These are phyloP conservation scores for Sphaerulina vaccinii DNA, from an alignment of 2,329 filamentous ascomycete species.

Conservation along the genomic window DNA sequence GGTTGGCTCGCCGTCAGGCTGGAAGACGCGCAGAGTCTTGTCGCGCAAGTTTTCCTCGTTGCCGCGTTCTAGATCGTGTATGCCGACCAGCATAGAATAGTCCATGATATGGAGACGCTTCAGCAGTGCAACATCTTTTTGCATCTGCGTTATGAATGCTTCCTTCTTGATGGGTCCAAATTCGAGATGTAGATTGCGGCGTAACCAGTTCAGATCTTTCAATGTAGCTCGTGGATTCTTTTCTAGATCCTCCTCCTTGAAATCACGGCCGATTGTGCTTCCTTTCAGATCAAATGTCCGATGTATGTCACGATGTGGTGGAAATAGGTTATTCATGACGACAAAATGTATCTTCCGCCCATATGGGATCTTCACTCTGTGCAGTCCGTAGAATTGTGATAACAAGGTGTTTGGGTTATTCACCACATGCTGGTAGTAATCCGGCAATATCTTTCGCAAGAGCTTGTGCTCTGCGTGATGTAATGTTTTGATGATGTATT, in stretches of 20 bases:
- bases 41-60: conserved; percentile 91
- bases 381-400: conserved; percentile 95
- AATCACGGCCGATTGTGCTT: conserved; percentile 89
- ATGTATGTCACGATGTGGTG: conserved; percentile 95
- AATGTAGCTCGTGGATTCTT: conserved; percentile 88
- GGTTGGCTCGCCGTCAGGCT: conserved; percentile 68
- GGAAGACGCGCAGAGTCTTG: conserved; percentile 92
- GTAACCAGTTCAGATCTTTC: conserved; percentile 96
- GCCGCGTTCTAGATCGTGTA: conserved; percentile 84
- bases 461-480: conserved; percentile 93
- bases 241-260: conserved; percentile 80
- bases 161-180: conserved; percentile 85
- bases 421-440: conserved; percentile 91
- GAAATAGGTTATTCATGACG: conserved; percentile 99
- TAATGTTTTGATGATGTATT: conserved; percentile 99
- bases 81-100: conserved; percentile 91
- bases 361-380: conserved; percentile 97
- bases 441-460: conserved; percentile 75
- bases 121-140: conserved; percentile 79
- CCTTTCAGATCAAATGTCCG: conserved; percentile 96
- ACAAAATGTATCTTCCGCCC: conserved; percentile 99
- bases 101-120: conserved; percentile 96
- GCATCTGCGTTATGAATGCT: conserved; percentile 84
- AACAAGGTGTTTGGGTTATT: conserved; percentile 95
- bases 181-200: conserved; percentile 79